A percentile compares a stretch with the other conserved stretches of the same genome.
phyloP scores from a whole-genome alignment of 1,284 basidiomycete genomes.

The Sporisorium iseilematis-ciliati region DNA sequence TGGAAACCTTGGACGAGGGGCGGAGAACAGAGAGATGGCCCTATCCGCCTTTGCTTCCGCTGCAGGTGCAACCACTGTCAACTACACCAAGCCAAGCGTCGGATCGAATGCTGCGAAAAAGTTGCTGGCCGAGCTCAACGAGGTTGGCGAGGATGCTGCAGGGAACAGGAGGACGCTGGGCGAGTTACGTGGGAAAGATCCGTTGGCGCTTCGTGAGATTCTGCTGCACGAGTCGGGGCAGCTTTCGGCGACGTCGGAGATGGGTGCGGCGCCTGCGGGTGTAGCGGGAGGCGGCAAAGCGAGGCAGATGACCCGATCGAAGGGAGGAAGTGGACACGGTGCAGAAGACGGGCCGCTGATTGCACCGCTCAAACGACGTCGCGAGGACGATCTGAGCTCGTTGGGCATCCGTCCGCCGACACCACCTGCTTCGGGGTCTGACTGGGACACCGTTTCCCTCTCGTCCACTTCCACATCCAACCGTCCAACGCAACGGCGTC shows the following conservation, averaged over 20 bases:
- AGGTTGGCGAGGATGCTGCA: conserved; percentile 23
- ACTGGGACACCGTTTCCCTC: conserved; percentile 32
- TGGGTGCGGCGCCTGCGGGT: conserved; percentile 29
- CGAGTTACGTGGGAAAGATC: conserved; percentile 55
- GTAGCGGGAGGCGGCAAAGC: conserved; percentile 52
- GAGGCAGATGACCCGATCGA: conserved; percentile 39
- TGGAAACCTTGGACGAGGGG: conserved; percentile 41
- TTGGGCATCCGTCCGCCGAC: conserved; percentile 38
- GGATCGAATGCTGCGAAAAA: conserved; percentile 28
- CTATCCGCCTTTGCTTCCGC: conserved; percentile 47
- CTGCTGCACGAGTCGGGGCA: conserved; percentile 41
- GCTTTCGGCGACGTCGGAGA: conserved; percentile 27
- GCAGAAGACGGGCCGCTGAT: conserved; percentile 56
- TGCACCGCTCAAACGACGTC: conserved; percentile 40
- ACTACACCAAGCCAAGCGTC: conserved; percentile 32
- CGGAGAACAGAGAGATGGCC: conserved; percentile 46
- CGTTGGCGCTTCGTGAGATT: conserved; percentile 46
- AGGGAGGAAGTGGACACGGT: conserved; percentile 23
- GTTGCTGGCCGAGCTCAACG: conserved; percentile 35
- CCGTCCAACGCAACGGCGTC: conserved; percentile 10
- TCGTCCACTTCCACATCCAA: conserved; percentile 26
- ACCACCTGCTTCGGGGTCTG: conserved; percentile 31
- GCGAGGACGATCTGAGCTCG: conserved; percentile 35
- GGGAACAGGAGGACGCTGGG: conserved; percentile 38
- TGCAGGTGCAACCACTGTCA: conserved; percentile 41